These are phyloP conservation scores for Xylaria sp. DNA, from an alignment of 2,329 filamentous ascomycete species.

Conservation along the genomic window DNA sequence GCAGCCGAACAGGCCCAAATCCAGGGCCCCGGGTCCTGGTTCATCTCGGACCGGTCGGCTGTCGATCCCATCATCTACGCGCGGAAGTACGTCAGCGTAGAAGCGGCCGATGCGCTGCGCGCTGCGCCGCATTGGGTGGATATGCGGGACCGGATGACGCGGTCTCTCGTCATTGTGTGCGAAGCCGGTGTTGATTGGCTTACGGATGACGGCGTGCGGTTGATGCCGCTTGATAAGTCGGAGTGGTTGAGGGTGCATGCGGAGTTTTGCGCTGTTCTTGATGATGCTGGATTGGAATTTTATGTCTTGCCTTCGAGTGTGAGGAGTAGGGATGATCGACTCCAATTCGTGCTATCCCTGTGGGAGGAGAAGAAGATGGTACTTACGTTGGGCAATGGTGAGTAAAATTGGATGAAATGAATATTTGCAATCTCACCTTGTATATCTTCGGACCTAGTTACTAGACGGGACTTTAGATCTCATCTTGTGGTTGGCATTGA, in stretches of 20 bases:
- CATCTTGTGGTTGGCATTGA: neutral
- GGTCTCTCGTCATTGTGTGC: slow-evolving; percentile 11
- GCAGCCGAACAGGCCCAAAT: slow-evolving; percentile 3
- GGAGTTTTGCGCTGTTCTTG: slow-evolving; percentile 3
- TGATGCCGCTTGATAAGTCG: slow-evolving; percentile 6
- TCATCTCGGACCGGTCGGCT: slow-evolving; percentile 13
- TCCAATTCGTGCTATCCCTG: slow-evolving; percentile 6
- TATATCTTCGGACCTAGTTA: neutral
- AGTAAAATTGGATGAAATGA: neutral
- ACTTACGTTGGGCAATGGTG: neutral
- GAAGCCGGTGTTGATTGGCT: slow-evolving; percentile 9
- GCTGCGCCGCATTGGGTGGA: neutral
- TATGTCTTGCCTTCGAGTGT: slow-evolving; percentile 1
- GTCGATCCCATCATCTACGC: slow-evolving; percentile 10
- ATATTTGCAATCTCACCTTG: neutral
- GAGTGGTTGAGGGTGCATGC: slow-evolving; percentile 5
- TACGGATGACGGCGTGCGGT: slow-evolving; percentile 7
- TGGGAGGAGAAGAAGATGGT: slow-evolving; percentile 5
- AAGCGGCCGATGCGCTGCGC: slow-evolving; percentile 1
- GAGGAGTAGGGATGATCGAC: slow-evolving; percentile 1
- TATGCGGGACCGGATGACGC: slow-evolving; percentile 5
- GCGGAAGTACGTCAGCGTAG: neutral
- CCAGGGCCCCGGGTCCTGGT: neutral
- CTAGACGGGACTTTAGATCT: neutral
- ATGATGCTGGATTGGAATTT: neutral